These are phyloP conservation scores for Manihot esculenta DNA, from an alignment of 441 rosid species.

Conservation along the genomic window DNA sequence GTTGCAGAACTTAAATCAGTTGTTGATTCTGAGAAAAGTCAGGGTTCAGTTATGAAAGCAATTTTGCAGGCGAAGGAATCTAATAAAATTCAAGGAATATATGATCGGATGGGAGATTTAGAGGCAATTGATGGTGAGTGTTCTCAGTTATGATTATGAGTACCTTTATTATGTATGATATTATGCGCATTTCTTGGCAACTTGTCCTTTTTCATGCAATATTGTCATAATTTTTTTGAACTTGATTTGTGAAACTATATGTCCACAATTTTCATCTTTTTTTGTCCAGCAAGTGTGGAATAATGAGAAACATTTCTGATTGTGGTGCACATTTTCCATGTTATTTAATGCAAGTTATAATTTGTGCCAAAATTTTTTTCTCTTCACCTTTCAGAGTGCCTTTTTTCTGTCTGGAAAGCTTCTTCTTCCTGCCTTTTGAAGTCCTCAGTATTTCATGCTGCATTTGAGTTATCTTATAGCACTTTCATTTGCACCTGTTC, in stretches of 20 bases:
- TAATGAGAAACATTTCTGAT: too few relatives aligned
- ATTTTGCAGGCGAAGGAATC: constrained; percentile 79
- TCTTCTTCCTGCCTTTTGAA: too few relatives aligned
- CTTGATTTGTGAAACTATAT: background rate
- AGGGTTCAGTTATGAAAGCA: constrained; percentile 88
- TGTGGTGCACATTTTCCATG: background rate
- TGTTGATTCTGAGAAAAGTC: constrained; percentile 85
- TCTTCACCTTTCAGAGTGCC: background rate
- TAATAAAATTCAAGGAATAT: constrained; percentile 79
- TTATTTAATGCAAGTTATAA: background rate
- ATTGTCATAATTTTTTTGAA: background rate
- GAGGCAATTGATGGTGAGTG: constrained; percentile 94
- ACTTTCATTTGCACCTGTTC: background rate
- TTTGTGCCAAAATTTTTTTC: background rate
- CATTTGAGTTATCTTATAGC: background rate
- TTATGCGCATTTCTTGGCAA: background rate
- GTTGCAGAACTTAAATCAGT: constrained; percentile 77
- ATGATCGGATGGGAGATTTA: constrained; percentile 96
- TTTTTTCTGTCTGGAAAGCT: background rate
- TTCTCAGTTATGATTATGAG: constrained; percentile 18
- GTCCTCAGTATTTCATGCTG: too few relatives aligned
- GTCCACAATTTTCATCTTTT: background rate
- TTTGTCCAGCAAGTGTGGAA: too few relatives aligned
- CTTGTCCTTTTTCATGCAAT: background rate
- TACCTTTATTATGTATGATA: background rate